These are phyloP conservation scores for Themeda triandra DNA, from an alignment of 176 grass and related monocot species.

Conservation along the genomic window DNA sequence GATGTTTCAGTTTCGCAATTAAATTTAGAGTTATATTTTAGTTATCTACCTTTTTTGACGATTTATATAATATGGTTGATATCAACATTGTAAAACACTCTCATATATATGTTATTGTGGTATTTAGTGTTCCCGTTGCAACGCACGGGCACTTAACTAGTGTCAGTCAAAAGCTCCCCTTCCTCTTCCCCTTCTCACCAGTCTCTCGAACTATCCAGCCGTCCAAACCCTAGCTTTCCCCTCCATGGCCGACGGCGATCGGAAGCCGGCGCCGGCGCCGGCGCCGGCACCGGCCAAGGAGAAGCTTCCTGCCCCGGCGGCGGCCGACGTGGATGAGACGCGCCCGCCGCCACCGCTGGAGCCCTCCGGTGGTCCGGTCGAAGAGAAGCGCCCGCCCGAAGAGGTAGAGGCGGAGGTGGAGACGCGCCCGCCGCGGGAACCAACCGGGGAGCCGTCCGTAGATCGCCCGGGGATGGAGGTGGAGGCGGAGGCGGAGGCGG, in stretches of 20 bases:
- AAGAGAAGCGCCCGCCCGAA: background rate
- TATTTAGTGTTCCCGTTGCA: too few species aligned
- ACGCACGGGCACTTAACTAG: too few species aligned
- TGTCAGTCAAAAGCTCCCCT: constrained; percentile 49
- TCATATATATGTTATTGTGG: too few species aligned
- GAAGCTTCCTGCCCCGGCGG: background rate
- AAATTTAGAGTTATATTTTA: too few species aligned
- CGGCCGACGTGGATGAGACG: background rate
- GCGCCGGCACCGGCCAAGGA: background rate
- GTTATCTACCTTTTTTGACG: too few species aligned
- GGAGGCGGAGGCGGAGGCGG: constrained; percentile 11
- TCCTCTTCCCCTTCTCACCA: constrained; percentile 8
- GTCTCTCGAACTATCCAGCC: constrained; percentile 5
- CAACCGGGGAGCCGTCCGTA: background rate
- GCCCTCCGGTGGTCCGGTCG: background rate
- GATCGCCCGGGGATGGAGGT: background rate
- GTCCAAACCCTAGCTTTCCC: constrained; percentile 47
- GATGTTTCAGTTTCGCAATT: too few species aligned
- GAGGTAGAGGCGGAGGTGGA: background rate
- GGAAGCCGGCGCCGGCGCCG: background rate
- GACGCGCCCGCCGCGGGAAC: background rate
- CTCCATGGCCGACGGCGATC: constrained; percentile 35
- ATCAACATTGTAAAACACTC: too few species aligned
- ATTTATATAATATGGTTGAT: too few species aligned
- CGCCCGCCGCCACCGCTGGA: background rate